These are phyloP conservation scores for Leccinellum luteum DNA, from an alignment of 768 basidiomycete genomes.

Conservation along the genomic window DNA sequence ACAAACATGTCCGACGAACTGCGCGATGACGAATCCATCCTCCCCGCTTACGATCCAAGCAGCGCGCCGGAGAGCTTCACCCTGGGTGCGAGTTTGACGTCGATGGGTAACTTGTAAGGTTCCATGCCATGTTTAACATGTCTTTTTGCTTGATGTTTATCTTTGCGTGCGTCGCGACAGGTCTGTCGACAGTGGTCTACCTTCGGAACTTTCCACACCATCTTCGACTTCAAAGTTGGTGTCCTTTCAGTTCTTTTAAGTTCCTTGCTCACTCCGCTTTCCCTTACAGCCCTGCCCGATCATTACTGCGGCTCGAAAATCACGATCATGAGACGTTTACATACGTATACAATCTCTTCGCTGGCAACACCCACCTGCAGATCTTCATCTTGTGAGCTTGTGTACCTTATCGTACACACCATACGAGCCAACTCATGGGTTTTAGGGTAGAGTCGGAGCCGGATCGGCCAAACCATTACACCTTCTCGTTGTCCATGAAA, in stretches of 20 bases:
- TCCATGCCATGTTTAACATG: not conserved
- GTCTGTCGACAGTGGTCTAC: conserved; percentile 9
- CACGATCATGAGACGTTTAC: conserved; percentile 18
- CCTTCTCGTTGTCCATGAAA: conserved; percentile 54
- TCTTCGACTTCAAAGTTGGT: conserved; percentile 10
- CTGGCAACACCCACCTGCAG: conserved; percentile 42
- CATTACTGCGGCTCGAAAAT: conserved; percentile 25
- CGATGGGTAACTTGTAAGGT: conserved; percentile 4
- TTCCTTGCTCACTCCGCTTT: conserved; percentile 7
- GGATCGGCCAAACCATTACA: conserved; percentile 37
- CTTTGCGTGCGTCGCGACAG: conserved; percentile 2
- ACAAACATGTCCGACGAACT: not conserved
- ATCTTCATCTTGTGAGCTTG: conserved; percentile 51
- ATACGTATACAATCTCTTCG: conserved; percentile 51
- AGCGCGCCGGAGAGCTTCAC: not conserved
- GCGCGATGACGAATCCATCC: conserved; percentile 15
- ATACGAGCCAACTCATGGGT: conserved; percentile 6
- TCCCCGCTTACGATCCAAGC: conserved; percentile 23
- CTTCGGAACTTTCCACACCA: not conserved
- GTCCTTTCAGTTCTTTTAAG: not conserved
- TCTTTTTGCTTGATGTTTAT: not conserved
- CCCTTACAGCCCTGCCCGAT: conserved; percentile 18
- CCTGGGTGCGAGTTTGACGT: not conserved
- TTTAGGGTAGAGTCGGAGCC: conserved; percentile 30
- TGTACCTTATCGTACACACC: not conserved